phyloP scores from a whole-genome alignment of 306 rosid genomes.

The Clitoria ternatea region DNA sequence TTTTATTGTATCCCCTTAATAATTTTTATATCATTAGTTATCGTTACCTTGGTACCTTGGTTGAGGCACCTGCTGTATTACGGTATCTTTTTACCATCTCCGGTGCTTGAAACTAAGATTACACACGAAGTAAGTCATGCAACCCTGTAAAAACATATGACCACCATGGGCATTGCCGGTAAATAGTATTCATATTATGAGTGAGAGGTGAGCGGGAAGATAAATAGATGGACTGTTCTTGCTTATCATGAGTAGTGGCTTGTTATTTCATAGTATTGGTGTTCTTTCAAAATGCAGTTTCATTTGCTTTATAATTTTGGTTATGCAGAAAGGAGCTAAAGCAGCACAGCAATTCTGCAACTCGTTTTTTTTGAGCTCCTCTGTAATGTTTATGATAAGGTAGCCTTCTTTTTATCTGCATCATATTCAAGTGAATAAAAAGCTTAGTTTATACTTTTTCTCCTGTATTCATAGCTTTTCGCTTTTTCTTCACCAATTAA shows the following conservation, averaged over 20 bases:
- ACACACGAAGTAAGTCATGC: background rate
- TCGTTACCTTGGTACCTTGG: slow-evolving; percentile 3
- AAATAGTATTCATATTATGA: background rate
- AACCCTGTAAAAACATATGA: background rate
- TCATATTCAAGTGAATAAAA: slow-evolving; percentile 5
- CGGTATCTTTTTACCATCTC: background rate
- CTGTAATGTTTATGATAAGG: slow-evolving; percentile 96
- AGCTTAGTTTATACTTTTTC: background rate
- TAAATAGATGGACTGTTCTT: background rate
- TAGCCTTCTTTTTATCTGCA: slow-evolving; percentile 28
- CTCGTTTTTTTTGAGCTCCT: slow-evolving; percentile 71
- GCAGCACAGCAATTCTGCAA: slow-evolving; percentile 82
- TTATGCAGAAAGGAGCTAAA: slow-evolving; percentile 72
- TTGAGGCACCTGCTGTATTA: background rate
- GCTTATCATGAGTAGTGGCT: background rate
- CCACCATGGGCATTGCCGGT: background rate
- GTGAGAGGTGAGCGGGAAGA: background rate
- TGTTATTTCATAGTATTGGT: background rate
- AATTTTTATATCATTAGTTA: slow-evolving; percentile 15
- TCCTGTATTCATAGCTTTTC: background rate
- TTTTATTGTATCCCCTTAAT: background rate
- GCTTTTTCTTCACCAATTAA: background rate
- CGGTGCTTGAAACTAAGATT: background rate
- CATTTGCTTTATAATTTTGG: slow-evolving; percentile 13
- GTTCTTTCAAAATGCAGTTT: background rate